Base-by-base conservation (phyloP, 306 rosid genomes). In the Dicorynia guianensis region DNA sequence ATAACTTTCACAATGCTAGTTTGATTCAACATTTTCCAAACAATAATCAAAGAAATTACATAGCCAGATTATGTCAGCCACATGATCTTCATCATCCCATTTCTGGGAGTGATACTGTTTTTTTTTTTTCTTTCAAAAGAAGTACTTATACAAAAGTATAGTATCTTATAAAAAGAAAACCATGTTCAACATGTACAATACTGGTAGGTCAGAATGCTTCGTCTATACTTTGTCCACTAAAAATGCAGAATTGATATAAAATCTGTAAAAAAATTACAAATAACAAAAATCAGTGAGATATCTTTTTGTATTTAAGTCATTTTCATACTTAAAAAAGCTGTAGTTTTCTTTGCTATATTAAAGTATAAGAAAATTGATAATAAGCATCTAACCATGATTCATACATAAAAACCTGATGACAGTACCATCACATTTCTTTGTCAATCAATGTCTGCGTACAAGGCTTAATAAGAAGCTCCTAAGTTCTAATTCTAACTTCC, bases 31-130 rank as follows among this genome's bases (percentile, higher is more conserved):
- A 50, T 12, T 56, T 67, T 63, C 70, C 75, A 25, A 66, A 30
- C 57, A 3, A 35, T 40, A 48, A 54, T 25, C 62, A 39, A 62
- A 74, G 43, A 25, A 46, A 59, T 69, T 13, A 30, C 25, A 62
- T 69, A 17, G 44, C 33, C 68, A 64, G 63, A 81, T 57, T 63
- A 63, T 69, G 54, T 43, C 34, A 68, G 61, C 68, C 77, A 69
- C 56, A 55, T 35, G n/a, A 14, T 53, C 18, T 56, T 33, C 49
- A 35, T 19, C 57, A 20, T 2, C 42, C 76, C 20, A 80, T 76
- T 63, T 56, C 43, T 15, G 70, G 47, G 53, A 70, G 52, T 30
- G 67, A 56, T 15, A 47, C n/a, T n/a, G 40, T 40, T 19, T 43
- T 13, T 13, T 68, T 55, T 7, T 34, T 54, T 75, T 36, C 77